phyloP scores from a whole-genome alignment of 306 rosid species.

The Cucurbita argyrosperma region DNA sequence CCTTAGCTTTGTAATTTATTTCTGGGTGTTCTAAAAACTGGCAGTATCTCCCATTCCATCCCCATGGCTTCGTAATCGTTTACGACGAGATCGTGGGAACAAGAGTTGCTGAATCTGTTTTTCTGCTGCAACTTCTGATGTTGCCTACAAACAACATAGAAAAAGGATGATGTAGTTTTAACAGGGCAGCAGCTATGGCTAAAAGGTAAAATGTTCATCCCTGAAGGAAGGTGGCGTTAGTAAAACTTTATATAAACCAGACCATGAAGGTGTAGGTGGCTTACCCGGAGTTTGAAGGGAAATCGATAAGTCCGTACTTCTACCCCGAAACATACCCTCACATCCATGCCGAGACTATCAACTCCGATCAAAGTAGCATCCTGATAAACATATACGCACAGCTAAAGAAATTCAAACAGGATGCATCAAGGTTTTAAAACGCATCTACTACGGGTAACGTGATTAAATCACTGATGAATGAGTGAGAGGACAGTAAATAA shows the following conservation, averaged over 20 bases:
- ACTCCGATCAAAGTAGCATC: slow-evolving; percentile 76
- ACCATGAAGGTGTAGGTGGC: slow-evolving; percentile 1
- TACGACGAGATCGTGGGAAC: slow-evolving; percentile 57
- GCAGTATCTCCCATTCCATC: slow-evolving; percentile 14
- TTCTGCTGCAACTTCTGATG: slow-evolving; percentile 49
- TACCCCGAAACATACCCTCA: slow-evolving; percentile 49
- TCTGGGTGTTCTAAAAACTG: slow-evolving; percentile 7
- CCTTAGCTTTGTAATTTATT: neutral
- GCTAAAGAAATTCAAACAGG: neutral
- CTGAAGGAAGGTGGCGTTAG: neutral
- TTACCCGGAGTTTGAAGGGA: slow-evolving; percentile 72
- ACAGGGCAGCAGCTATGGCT: neutral
- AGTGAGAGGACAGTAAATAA: neutral
- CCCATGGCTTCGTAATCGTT: slow-evolving; percentile 31
- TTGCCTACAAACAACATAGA: slow-evolving; percentile 37
- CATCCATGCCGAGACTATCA: slow-evolving; percentile 89
- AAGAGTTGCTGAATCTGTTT: slow-evolving; percentile 80
- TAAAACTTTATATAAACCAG: neutral
- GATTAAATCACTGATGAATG: neutral
- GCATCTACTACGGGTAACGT: neutral
- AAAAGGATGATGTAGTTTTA: neutral
- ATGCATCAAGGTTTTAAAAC: too few relatives aligned
- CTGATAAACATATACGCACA: slow-evolving; percentile 25
- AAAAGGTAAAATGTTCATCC: neutral
- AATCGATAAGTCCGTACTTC: slow-evolving; percentile 76